Evolutionary conservation across 2,329 filamentous ascomycete species (phyloP), one percentile per base, ranked within the genome.

Genomic region (Cylindrodendrum hubeiense): DNA sequence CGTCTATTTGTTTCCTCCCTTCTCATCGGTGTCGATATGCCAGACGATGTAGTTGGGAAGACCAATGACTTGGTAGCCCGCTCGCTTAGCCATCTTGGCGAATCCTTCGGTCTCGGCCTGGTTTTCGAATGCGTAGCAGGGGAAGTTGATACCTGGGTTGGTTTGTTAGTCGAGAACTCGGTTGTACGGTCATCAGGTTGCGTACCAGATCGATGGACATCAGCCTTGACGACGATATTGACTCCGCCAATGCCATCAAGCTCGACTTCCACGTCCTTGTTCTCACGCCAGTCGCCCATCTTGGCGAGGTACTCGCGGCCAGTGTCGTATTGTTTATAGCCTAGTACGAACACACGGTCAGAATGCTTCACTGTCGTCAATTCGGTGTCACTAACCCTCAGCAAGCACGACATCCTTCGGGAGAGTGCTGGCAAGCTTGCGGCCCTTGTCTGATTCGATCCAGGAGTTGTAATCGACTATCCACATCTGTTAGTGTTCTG

Each of bases 51-150:
- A 99, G 80, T 99, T 99, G 44, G 95, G 96, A 60, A 99, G 85
- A 49, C 96, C 96, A 72, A 94, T 89, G 26, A 99, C 96, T 76
- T 93, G 87, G 79, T 98, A 98, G 47, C 96, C 96, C 19, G 96
- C 96, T 68, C 94, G 88, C 84, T 97, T 98, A 65, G 96, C 96
- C 96, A 99, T 99, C 80, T 97, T 97, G 39, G 96, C 96, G 77
- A 99, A 99, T 7, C 96, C 96, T 82, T 99, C 96, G 5, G 96
- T 99, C 82, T 99, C 96, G 69, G 96, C 96, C 83, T 99, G 96
- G 81, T 99, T 98, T 79, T 99, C 96, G 78, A 99, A 99, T 3
- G 96, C 88, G 76, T 99, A 99, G 78, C 90, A 91, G 9, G 96
- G 96, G 81, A 99, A 99, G 81, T 99, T 99, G 84, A 99, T 96